A percentile compares a stretch with the other conserved stretches of the same genome.
Conservation (phyloP, 805 yeast genomes). For the Grigorovia humatica region DNA sequence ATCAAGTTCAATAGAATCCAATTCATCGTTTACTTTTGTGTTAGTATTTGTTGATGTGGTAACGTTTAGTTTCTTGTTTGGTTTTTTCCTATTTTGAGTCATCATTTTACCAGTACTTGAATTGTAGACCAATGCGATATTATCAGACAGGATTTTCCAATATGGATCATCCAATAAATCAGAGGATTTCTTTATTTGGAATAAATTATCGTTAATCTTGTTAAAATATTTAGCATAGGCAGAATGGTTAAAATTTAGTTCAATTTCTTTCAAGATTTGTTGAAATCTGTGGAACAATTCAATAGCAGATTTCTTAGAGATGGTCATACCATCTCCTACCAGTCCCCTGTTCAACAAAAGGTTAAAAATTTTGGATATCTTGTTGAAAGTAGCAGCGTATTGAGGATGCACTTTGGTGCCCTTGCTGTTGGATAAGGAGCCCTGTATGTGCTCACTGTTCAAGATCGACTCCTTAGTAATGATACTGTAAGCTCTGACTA, state of each 20-base stretch:
- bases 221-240: conserved; percentile 25
- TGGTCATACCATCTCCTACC: conserved; percentile 18
- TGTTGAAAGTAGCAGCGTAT: conserved; percentile 16
- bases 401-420: conserved; percentile 10
- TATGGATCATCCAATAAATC: conserved; percentile 21
- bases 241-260: conserved; percentile 24
- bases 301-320: conserved; percentile 27
- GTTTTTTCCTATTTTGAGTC: conserved; percentile 13
- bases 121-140: conserved; percentile 21
- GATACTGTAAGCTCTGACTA: conserved; percentile 18
- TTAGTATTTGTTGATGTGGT: not conserved
- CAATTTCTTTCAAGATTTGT: conserved; percentile 27
- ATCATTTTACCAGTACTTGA: conserved; percentile 22
- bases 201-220: conserved; percentile 21
- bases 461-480: conserved; percentile 14
- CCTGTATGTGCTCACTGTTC: conserved; percentile 14
- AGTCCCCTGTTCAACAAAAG: conserved; percentile 20
- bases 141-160: conserved; percentile 21
- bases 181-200: conserved; percentile 22
- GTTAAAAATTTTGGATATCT: conserved; percentile 23
- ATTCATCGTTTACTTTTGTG: not conserved
- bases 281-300: conserved; percentile 28
- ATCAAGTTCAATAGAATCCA: not conserved
- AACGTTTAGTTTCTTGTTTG: conserved; percentile 1
- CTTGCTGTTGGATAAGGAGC: conserved; percentile 4